A percentile compares a stretch with the other conserved stretches of the same genome.
These are phyloP conservation scores for Eremochloa ophiuroides DNA, from an alignment of 176 grass and related monocot genomes.

Conservation along the genomic window DNA sequence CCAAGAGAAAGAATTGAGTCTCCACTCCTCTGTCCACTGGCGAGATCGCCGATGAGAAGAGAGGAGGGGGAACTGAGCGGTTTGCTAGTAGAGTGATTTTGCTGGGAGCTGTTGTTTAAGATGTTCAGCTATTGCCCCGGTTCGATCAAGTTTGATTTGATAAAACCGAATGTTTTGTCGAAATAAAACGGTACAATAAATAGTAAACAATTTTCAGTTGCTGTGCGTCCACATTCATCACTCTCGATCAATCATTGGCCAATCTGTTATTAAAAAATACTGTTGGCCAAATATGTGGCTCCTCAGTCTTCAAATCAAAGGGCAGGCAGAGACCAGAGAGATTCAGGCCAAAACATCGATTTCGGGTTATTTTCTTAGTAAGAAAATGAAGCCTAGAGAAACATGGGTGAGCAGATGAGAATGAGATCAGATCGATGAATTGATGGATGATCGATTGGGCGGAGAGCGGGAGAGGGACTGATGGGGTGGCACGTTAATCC, in stretches of 20 bases:
- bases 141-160: neutral
- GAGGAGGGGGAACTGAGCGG: no score
- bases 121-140: no score
- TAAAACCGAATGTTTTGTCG: neutral
- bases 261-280: no score
- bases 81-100: no score
- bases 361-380: no score
- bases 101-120: no score
- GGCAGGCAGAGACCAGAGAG: neutral
- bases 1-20: no score
- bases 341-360: neutral
- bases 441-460: no score
- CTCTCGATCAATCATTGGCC: neutral
- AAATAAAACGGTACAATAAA: neutral
- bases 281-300: neutral
- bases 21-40: no score
- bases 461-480: neutral
- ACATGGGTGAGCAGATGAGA: neutral
- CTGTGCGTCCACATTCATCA: neutral
- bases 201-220: neutral
- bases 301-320: neutral
- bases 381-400: neutral
- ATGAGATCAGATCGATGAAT: neutral
- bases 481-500: neutral
- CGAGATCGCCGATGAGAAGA: no score